These are phyloP conservation scores for Psilocybe subaeruginosa DNA, from an alignment of 768 basidiomycete species.

Conservation along the genomic window DNA sequence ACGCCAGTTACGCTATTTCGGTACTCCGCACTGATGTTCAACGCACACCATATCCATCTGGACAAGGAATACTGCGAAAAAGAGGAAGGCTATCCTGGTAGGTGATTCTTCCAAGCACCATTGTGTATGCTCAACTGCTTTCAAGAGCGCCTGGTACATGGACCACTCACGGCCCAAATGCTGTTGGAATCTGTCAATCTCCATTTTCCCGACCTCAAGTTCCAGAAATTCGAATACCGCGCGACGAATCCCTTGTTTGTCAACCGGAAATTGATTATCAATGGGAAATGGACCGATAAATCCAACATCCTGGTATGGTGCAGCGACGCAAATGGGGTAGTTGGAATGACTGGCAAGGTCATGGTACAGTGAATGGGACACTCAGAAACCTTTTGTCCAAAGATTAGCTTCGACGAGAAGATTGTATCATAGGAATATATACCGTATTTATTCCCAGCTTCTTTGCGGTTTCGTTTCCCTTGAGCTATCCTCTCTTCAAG, in stretches of 20 bases:
- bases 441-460: slow-evolving; percentile 94
- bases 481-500: slow-evolving; percentile 86
- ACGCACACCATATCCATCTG: slow-evolving; percentile 84
- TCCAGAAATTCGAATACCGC: slow-evolving; percentile 67
- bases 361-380: slow-evolving; percentile 11
- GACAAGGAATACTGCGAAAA: slow-evolving; percentile 72
- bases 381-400: slow-evolving; percentile 32
- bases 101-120: slow-evolving; percentile 15
- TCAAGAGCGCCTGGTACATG: slow-evolving; percentile 82
- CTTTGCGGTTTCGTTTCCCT: slow-evolving; percentile 81
- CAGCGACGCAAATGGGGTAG: slow-evolving; percentile 48
- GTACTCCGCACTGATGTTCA: slow-evolving; percentile 86
- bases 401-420: neutral
- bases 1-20: slow-evolving; percentile 77
- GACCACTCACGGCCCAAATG: slow-evolving; percentile 81
- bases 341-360: slow-evolving; percentile 70
- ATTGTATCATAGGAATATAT: slow-evolving; percentile 23
- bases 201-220: slow-evolving; percentile 45
- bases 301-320: slow-evolving; percentile 58
- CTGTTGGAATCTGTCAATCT: slow-evolving; percentile 64
- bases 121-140: neutral
- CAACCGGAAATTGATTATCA: slow-evolving; percentile 47
- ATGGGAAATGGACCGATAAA: slow-evolving; percentile 45
- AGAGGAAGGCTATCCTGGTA: slow-evolving; percentile 75
- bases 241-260: slow-evolving; percentile 69